Base-by-base conservation (phyloP, 1,284 basidiomycete genomes). In the Ganoderma lingzhi region DNA sequence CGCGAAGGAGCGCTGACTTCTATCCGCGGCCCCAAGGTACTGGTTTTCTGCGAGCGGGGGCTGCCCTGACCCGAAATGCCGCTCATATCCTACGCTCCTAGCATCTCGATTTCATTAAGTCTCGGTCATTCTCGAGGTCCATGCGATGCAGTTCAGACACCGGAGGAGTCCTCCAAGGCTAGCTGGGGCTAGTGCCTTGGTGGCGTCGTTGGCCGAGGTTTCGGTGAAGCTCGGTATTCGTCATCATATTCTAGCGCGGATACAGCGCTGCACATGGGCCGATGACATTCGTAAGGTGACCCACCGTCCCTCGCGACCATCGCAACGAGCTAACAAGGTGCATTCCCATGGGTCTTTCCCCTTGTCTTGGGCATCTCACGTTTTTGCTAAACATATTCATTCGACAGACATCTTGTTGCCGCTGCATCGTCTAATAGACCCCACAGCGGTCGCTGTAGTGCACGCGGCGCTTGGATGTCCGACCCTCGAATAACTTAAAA, bases 351-450 rank as follows among this genome's bases (percentile, higher is more conserved):
- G 45, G 69, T 68, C 44, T 60, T 32, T 65, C 67, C 71, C 69
- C 68, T 72, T 72, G 71, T 72, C 62, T 58, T 35, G 37, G 42
- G 58, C n/a, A 39, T 69, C 71, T 42, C 71, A 70, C 71, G 66
- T 69, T 55, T 55, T 55, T 44, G 19, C 56, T 59, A 59, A 66
- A 70, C 69, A 66, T 64, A 66, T 48, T 53, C 63, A 60, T 63
- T 48, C 65, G 35, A 55, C 51, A 65, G 65, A 58, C 28, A 45
- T 42, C 63, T 63, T 41, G 51, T 55, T 42, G 32, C 28, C 41
- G 64, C 64, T 65, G 68, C 66, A 62, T 35, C 42, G 58, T 65
- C 60, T 64, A 66, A 69, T 44, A 37, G 39, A 41, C 48, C 64
- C 67, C 53, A 59, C 66, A 70, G 67, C 23, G 69, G 63, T 61